These are phyloP conservation scores for Collybia sordida DNA, from an alignment of 768 basidiomycete genomes.

Conservation along the genomic window DNA sequence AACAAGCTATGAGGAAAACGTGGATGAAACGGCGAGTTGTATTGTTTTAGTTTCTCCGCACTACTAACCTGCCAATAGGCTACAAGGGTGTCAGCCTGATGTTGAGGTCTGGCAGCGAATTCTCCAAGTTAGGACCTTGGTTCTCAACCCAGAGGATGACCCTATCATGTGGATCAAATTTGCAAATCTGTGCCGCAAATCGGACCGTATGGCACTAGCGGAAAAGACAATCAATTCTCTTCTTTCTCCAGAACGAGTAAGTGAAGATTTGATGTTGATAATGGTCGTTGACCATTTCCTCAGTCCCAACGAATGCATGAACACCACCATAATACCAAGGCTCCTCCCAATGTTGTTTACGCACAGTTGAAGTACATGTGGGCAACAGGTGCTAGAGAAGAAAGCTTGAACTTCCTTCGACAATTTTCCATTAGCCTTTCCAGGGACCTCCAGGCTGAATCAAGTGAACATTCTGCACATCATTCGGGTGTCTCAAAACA, in stretches of 20 bases:
- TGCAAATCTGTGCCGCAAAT: conserved; percentile 95
- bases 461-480: conserved; percentile 42
- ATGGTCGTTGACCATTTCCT: conserved; percentile 1
- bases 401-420: conserved; percentile 80
- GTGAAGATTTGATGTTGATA: conserved; percentile 10
- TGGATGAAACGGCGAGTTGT: conserved; percentile 89
- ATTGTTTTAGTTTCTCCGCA: background rate
- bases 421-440: conserved; percentile 79
- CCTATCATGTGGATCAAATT: conserved; percentile 99
- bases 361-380: conserved; percentile 95
- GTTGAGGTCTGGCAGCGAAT: conserved; percentile 99
- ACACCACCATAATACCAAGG: conserved; percentile 57
- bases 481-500: conserved; percentile 55
- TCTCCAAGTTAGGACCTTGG: conserved; percentile 91
- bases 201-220: conserved; percentile 89
- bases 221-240: conserved; percentile 97
- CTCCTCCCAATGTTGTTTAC: conserved; percentile 94
- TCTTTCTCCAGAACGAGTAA: conserved; percentile 69
- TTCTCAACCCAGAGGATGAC: conserved; percentile 91
- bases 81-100: conserved; percentile 96
- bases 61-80: conserved; percentile 36
- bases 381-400: conserved; percentile 78
- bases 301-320: conserved; percentile 49
- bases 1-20: conserved; percentile 85
- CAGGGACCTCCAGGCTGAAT: conserved; percentile 68